Evolutionary conservation across 306 rosid species (phyloP), one percentile per base, ranked within the genome.

Genomic region (Trifolium repens): DNA sequence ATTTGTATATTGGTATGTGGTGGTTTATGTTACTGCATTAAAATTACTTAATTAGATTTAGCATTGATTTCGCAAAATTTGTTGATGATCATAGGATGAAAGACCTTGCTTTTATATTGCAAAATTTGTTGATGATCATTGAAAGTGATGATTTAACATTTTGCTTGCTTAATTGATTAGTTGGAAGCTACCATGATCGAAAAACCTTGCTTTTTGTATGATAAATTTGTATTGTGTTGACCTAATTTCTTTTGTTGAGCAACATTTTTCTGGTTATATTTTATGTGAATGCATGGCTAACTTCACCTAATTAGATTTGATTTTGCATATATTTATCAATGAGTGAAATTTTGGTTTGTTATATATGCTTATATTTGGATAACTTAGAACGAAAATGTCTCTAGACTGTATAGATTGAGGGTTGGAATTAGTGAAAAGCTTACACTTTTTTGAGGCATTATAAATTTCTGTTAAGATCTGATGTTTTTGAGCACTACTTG

Each of bases 341-440:
- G 26, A 44, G n/a, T 54, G 57, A 64, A 71, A 0, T 42, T 53
- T 74, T 22, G 5, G 14, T 70, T 69, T 76, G 69, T 40, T 46
- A 34, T 49, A 24, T 40, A 8, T 55, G 53, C 22, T 71, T 76
- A 47, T 69, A 60, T 59, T n/a, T 17, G 47, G 72, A 65, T 40
- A 76, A 76, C 24, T 70, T 67, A 2, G 6, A 52, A 67, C 52
- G 5, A 62, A 72, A 42, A 57, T 46, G 50, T 72, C 47, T 81
- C 61, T 46, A n/a, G 63, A 71, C 22, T 15, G 60, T 69, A 52
- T 68, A 40, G 59, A 16, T 63, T 74, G 59, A 55, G 60, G 49
- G 46, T 69, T 42, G 71, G 66, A 37, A 43, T 19, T n/a, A 39
- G 53, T 52, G 60, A 49, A 75, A 71, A 39, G 15, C 64, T 15